Evolutionary conservation across 1,284 basidiomycete genomes (phyloP).

Genomic region (Mixia osmundae): DNA sequence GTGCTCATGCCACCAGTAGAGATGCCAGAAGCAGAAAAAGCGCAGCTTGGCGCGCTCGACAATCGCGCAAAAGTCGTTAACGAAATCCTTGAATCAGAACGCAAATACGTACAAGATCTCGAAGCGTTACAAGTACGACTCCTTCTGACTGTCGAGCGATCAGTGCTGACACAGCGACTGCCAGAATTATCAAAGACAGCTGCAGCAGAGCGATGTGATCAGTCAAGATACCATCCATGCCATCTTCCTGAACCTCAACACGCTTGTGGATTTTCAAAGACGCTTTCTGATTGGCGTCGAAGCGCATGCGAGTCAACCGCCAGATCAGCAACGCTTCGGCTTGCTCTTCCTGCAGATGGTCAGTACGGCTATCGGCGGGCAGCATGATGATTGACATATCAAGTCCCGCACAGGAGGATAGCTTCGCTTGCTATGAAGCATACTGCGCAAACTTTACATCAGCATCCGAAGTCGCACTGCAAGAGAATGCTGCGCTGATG

Average conservation of each 20-base stretch:
- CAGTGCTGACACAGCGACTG: background rate
- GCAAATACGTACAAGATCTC: conserved; percentile 93
- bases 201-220: conserved; percentile 58
- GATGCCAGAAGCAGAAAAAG: no score
- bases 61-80: conserved; percentile 53
- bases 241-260: conserved; percentile 86
- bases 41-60: conserved; percentile 23
- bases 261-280: conserved; percentile 87
- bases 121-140: conserved; percentile 72
- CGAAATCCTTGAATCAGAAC: conserved; percentile 79
- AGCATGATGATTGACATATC: background rate
- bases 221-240: conserved; percentile 85
- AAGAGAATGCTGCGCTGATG: conserved; percentile 55
- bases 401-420: conserved; percentile 44
- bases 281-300: conserved; percentile 88
- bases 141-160: background rate
- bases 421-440: conserved; percentile 83
- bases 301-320: conserved; percentile 43
- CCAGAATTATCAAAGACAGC: conserved; percentile 24
- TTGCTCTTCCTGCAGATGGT: conserved; percentile 39
- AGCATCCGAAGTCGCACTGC: conserved; percentile 60
- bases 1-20: conserved; percentile 29
- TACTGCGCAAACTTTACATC: conserved; percentile 92
- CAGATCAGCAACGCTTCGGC: conserved; percentile 36
- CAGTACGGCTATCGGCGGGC: background rate